phyloP scores from a whole-genome alignment of 345 rosid genomes.

The Brassica incana region DNA sequence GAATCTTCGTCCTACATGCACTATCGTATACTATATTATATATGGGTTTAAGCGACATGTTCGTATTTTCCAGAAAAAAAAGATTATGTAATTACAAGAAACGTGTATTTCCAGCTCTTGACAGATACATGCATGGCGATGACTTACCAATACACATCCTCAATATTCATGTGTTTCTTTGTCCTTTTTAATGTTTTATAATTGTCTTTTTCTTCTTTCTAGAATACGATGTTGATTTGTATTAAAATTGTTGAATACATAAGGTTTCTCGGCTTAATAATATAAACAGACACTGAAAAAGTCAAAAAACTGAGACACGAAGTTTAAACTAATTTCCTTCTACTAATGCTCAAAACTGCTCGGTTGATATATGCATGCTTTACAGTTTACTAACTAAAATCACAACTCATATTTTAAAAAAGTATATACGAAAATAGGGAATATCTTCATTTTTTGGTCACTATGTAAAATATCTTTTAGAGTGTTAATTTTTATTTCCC shows the following conservation, averaged over 20 bases:
- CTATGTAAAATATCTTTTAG: not conserved
- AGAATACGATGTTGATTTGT: not conserved
- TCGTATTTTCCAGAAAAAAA: not conserved
- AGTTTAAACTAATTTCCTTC: not conserved
- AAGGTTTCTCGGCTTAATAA: not conserved
- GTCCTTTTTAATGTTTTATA: not conserved
- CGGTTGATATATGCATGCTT: not conserved
- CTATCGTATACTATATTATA: not conserved
- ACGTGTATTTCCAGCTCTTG: constrained; percentile 5
- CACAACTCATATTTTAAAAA: not conserved
- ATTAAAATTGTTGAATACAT: not conserved
- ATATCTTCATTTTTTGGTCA: not conserved
- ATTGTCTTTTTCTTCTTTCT: not conserved
- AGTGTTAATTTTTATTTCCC: not conserved
- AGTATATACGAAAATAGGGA: not conserved
- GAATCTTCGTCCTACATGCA: not conserved
- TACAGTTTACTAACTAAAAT: not conserved
- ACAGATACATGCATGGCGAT: constrained; percentile 8
- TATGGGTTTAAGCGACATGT: not conserved
- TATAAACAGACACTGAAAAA: not conserved
- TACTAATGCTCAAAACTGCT: not conserved
- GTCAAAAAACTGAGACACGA: no score
- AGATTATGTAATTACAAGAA: not conserved
- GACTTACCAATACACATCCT: constrained; percentile 8
- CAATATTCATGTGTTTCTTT: not conserved